A percentile compares a stretch with the other conserved stretches of the same genome.
Conservation (phyloP, 192 early-diverging fungal genomes). For the Umbelopsis isabellina region DNA sequence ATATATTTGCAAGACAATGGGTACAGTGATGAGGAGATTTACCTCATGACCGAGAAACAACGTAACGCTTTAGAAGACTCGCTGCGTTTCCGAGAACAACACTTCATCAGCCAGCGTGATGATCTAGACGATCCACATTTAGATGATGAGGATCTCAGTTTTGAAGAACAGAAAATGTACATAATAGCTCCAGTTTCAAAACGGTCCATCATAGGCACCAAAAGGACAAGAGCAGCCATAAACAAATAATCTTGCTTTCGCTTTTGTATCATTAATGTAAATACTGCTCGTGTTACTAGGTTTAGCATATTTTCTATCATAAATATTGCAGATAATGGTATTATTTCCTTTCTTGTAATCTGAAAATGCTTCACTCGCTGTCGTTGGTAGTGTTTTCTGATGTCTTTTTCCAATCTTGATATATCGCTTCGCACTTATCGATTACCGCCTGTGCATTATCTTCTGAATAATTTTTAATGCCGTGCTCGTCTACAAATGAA, state of each 20-base stretch:
- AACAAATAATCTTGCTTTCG: too few relatives aligned
- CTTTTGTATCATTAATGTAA: too few relatives aligned
- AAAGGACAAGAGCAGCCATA: too few relatives aligned
- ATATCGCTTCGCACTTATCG: conserved; percentile 27
- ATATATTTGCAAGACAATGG: too few relatives aligned
- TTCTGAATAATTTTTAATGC: conserved; percentile 2
- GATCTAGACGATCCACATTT: neutral
- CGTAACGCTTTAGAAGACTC: neutral
- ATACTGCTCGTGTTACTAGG: too few relatives aligned
- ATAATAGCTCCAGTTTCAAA: neutral
- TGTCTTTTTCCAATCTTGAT: conserved; percentile 27
- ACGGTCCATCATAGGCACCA: too few relatives aligned
- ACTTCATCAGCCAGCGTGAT: neutral
- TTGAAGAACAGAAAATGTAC: neutral
- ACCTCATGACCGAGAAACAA: neutral
- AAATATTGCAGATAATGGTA: too few relatives aligned
- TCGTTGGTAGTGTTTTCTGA: neutral
- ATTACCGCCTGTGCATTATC: conserved; percentile 13
- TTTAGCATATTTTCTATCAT: too few relatives aligned
- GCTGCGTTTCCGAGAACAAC: neutral
- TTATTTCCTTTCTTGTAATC: too few relatives aligned
- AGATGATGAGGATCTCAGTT: neutral
- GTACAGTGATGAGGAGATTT: too few relatives aligned
- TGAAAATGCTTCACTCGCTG: too few relatives aligned
- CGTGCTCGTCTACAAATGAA: conserved; percentile 24